A percentile compares a stretch with the other conserved stretches of the same genome.
Conservation (phyloP, 345 rosid genomes). For the Orychophragmus violaceus region DNA sequence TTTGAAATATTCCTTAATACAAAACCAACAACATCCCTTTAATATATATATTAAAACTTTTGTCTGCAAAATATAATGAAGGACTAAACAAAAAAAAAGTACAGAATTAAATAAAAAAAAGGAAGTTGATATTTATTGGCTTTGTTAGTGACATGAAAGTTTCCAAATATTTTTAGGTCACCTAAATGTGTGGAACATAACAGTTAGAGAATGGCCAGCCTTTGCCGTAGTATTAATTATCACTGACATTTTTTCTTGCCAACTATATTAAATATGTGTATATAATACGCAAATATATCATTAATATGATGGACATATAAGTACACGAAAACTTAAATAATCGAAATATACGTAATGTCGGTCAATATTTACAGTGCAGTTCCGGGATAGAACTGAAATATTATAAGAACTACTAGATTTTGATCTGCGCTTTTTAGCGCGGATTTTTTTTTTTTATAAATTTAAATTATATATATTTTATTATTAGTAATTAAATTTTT, state of each 20-base stretch:
- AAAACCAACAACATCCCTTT: no score
- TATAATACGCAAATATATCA: neutral
- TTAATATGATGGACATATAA: neutral
- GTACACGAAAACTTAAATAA: neutral
- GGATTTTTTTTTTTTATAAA: no score
- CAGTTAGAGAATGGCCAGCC: neutral
- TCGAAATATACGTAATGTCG: neutral
- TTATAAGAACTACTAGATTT: neutral
- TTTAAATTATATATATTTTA: no score
- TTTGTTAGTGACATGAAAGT: conserved; percentile 1
- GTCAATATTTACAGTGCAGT: neutral
- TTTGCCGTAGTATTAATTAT: conserved; percentile 12
- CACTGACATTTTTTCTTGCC: neutral
- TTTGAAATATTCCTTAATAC: no score
- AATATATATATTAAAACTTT: neutral
- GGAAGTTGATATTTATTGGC: neutral
- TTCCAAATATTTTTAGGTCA: conserved; percentile 16
- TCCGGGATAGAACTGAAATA: neutral
- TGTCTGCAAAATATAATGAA: neutral
- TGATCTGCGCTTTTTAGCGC: no score
- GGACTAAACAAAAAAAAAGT: neutral
- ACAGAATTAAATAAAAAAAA: neutral
- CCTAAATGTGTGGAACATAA: conserved; percentile 15
- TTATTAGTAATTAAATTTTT: no score
- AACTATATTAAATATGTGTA: neutral